These are phyloP conservation scores for Alternaria ethzedia DNA, from an alignment of 2,329 filamentous ascomycete genomes.

Conservation along the genomic window DNA sequence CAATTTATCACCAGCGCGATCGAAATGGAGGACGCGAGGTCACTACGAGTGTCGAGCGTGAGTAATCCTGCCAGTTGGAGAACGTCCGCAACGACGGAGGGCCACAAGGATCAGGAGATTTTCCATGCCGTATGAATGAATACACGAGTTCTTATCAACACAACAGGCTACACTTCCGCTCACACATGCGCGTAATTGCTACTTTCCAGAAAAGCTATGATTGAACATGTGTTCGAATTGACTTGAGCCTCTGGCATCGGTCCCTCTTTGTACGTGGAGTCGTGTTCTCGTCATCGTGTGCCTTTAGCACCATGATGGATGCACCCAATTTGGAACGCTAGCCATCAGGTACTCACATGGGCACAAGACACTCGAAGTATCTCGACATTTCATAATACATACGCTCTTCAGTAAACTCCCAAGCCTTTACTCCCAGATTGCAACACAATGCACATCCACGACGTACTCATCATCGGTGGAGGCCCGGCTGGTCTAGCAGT, in stretches of 20 bases:
- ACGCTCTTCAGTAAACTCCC: background rate
- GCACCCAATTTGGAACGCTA: slow-evolving; percentile 5
- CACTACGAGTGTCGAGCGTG: slow-evolving; percentile 10
- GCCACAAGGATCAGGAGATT: slow-evolving; percentile 15
- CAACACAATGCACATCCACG: slow-evolving; percentile 53
- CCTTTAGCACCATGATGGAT: slow-evolving; percentile 33
- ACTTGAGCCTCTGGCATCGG: background rate
- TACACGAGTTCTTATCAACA: slow-evolving; percentile 3
- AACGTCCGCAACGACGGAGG: slow-evolving; percentile 13
- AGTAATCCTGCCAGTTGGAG: slow-evolving; percentile 20
- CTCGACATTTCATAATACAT: background rate
- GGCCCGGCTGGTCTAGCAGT: slow-evolving; percentile 78
- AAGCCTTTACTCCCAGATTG: background rate
- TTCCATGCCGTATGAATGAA: slow-evolving; percentile 15
- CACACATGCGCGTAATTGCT: background rate
- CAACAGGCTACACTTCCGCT: slow-evolving; percentile 4
- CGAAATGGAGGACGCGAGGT: slow-evolving; percentile 28
- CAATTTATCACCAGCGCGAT: slow-evolving; percentile 36
- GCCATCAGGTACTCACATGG: slow-evolving; percentile 30
- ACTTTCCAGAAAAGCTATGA: background rate
- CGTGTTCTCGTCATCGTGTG: slow-evolving; percentile 1
- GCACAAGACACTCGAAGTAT: background rate
- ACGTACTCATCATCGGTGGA: slow-evolving; percentile 74
- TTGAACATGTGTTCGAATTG: background rate
- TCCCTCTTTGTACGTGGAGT: background rate